These are phyloP conservation scores for Hyaloscypha hepaticicola DNA, from an alignment of 495 filamentous ascomycete species.

Conservation along the genomic window DNA sequence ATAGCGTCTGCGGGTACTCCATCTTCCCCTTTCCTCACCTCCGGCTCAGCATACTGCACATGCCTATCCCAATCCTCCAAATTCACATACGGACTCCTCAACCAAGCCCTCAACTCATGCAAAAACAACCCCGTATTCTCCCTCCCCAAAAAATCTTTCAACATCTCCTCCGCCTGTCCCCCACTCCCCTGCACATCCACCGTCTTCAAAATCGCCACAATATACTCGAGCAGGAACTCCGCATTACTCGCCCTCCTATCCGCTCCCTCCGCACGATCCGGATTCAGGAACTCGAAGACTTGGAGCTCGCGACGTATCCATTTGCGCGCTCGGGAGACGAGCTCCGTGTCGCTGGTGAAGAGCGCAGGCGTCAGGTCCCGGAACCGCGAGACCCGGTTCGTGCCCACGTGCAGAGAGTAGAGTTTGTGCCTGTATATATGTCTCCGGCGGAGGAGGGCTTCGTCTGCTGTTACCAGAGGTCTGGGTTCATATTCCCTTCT, in stretches of 20 bases:
- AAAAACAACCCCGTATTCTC: slow-evolving; percentile 77
- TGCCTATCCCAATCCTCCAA: slow-evolving; percentile 77
- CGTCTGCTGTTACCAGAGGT: slow-evolving; percentile 37
- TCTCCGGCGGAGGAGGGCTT: slow-evolving; percentile 66
- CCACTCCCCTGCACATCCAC: slow-evolving; percentile 84
- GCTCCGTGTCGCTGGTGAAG: slow-evolving; percentile 61
- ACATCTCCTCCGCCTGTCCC: slow-evolving; percentile 83
- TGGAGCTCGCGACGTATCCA: slow-evolving; percentile 88
- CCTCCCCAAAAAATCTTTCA: slow-evolving; percentile 82
- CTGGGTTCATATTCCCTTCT: slow-evolving; percentile 31
- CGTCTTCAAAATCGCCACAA: slow-evolving; percentile 83
- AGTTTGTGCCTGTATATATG: slow-evolving; percentile 73
- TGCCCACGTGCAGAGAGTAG: slow-evolving; percentile 83
- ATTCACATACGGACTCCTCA: slow-evolving; percentile 71
- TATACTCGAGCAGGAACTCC: slow-evolving; percentile 88
- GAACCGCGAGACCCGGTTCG: slow-evolving; percentile 75
- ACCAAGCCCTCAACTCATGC: slow-evolving; percentile 79
- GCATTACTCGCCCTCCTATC: slow-evolving; percentile 66
- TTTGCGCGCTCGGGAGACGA: slow-evolving; percentile 78
- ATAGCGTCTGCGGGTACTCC: neutral
- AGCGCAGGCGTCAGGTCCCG: slow-evolving; percentile 67
- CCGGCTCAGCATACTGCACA: slow-evolving; percentile 62
- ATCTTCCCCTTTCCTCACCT: neutral
- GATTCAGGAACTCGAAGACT: slow-evolving; percentile 74
- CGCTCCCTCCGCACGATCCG: slow-evolving; percentile 28